Evolutionary conservation across 352 stramenopile genomes (phyloP), one percentile per base, ranked within the genome.

Genomic region (Phytophthora citrophthora): DNA sequence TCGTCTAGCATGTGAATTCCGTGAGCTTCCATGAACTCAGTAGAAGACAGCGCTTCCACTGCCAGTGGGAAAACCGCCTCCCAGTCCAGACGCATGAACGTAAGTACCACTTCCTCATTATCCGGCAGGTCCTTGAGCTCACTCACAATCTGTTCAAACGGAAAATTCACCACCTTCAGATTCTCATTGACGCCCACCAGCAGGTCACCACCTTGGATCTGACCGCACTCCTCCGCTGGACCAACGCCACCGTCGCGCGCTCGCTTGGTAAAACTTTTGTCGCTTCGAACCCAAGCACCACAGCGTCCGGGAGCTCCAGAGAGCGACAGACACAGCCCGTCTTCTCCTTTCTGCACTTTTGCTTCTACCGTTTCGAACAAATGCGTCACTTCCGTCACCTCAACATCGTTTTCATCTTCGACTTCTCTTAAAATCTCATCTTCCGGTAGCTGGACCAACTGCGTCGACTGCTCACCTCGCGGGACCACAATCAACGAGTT

Each of bases 261-360:
- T 39, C 74, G 77, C 2, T 66, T 74, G 15, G 83, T 92, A 45
- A 94, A 94, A 50, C 79, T 87, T 46, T 75, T 82, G 23, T 93
- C 85, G 23, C 79, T 93, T 31, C 84, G 86, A 48, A 96, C 86
- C 88, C 88, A 96, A 9, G 86, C 86, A 5, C 88, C 88, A 15
- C 74, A 87, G 9, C 87, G 88, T 11, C 78, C 75, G 12, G 83
- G 83, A 16, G 87, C 81, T 2, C 88, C 88, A 3, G 88, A 90
- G 0, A 96, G 64, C 15, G 88, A 96, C 6, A 96, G 69, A 63
- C 88, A 94, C 16, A 96, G 45, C 1, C 88, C 88, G 51, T 94
- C 81, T 39, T 74, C 46, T 12, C 82, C 68, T 62, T 93, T 93
- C 9, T 84, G 23, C 5, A 95, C 40, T 11, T 61, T 50, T 4